Conservation (phyloP, 495 filamentous ascomycete genomes). For the Penicillium lividum region DNA sequence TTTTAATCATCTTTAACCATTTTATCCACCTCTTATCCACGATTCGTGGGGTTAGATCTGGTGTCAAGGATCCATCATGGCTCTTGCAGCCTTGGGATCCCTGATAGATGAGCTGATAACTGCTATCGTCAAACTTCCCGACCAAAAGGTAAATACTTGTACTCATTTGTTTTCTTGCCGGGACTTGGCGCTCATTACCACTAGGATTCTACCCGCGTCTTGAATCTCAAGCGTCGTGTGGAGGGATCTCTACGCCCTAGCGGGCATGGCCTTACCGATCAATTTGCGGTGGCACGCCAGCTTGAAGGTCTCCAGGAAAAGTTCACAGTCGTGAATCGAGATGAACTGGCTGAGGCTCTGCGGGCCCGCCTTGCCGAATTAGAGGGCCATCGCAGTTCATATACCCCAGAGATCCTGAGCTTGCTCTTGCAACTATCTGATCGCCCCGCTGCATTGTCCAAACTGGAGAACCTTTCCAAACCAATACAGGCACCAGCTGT, state of each 20-base stretch:
- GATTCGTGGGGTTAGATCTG: background rate
- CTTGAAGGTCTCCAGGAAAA: constrained; percentile 86
- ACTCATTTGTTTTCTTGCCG: background rate
- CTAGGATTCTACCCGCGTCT: constrained; percentile 35
- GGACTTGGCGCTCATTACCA: constrained; percentile 49
- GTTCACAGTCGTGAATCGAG: constrained; percentile 74
- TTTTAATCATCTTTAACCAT: constrained; percentile 5
- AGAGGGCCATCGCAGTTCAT: constrained; percentile 51
- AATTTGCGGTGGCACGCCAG: constrained; percentile 76
- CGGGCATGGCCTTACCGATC: constrained; percentile 73
- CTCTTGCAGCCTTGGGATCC: constrained; percentile 40
- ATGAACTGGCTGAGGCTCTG: constrained; percentile 78
- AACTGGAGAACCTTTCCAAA: constrained; percentile 58
- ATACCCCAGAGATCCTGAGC: constrained; percentile 76
- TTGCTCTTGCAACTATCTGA: constrained; percentile 82
- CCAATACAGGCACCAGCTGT: constrained; percentile 43
- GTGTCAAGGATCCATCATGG: constrained; percentile 40
- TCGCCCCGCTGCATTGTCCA: constrained; percentile 69
- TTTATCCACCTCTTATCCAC: too few species aligned
- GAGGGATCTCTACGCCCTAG: constrained; percentile 47
- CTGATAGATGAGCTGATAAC: constrained; percentile 42
- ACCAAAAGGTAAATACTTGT: constrained; percentile 29
- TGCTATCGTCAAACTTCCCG: constrained; percentile 27
- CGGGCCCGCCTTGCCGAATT: constrained; percentile 62
- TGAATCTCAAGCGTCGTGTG: constrained; percentile 30